Percentiles rank a stretch among this genome's conserved stretches.
Conservation (phyloP, 2,329 filamentous ascomycete species). For the Leptographium lundbergii region DNA sequence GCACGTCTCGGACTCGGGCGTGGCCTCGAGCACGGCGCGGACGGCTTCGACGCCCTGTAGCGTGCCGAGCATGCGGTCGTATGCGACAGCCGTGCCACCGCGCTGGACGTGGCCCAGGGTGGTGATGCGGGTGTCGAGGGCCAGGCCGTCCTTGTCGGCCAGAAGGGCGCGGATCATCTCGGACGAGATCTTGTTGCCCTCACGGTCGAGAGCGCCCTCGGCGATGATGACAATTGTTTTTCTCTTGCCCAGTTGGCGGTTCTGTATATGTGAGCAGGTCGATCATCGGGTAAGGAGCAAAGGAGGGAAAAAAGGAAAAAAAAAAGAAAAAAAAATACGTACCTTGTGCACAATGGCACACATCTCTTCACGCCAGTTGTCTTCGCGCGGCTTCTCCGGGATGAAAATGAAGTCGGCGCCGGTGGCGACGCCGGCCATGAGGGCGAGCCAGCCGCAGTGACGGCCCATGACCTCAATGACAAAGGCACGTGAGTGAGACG, state of each 20-base stretch:
- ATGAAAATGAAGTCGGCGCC: constrained; percentile 97
- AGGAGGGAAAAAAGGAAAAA: neutral
- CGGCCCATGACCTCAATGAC: constrained; percentile 98
- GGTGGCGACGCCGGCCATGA: constrained; percentile 91
- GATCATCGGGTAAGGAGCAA: neutral
- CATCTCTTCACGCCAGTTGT: constrained; percentile 88
- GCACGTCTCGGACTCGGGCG: constrained; percentile 77
- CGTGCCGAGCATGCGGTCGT: constrained; percentile 86
- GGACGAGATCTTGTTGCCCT: constrained; percentile 74
- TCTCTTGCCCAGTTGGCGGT: constrained; percentile 79
- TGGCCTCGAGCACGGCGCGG: constrained; percentile 79
- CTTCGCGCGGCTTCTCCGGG: constrained; percentile 77
- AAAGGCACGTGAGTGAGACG: constrained; percentile 89
- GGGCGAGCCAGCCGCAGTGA: constrained; percentile 92
- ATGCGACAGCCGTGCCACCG: constrained; percentile 83
- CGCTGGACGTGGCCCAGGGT: constrained; percentile 96
- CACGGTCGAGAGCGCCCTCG: constrained; percentile 78
- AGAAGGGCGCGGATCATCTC: constrained; percentile 77
- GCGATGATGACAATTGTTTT: constrained; percentile 98
- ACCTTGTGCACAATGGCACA: constrained; percentile 38
- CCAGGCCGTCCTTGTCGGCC: constrained; percentile 58
- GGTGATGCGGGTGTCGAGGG: constrained; percentile 84
- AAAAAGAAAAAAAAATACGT: too few relatives aligned
- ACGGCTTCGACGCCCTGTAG: constrained; percentile 92
- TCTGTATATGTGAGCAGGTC: constrained; percentile 31